Evolutionary conservation across 305 asterid species (phyloP).

Genomic region (Ajuga reptans): DNA sequence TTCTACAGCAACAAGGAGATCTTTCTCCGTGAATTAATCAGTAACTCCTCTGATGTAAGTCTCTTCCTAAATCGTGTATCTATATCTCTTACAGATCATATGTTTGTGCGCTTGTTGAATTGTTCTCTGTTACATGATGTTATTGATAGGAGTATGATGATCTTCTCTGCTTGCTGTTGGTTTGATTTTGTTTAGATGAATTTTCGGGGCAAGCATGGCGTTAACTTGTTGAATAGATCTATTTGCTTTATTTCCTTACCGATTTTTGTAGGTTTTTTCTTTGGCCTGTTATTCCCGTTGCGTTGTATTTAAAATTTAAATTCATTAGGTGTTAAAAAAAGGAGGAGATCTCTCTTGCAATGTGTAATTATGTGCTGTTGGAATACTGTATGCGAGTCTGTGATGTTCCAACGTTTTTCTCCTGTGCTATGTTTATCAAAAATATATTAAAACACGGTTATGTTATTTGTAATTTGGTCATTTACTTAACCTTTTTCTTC

Average conservation of each 20-base stretch:
- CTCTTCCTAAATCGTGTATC: background rate
- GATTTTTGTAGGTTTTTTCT: background rate
- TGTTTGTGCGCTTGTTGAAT: background rate
- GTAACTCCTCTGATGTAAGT: constrained; percentile 38
- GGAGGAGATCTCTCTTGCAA: background rate
- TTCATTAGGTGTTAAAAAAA: background rate
- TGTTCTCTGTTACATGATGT: background rate
- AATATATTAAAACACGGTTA: too few species aligned
- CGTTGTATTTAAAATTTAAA: background rate
- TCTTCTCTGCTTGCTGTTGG: background rate
- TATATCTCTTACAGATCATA: background rate
- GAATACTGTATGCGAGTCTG: background rate
- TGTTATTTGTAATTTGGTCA: too few species aligned
- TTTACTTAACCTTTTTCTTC: too few species aligned
- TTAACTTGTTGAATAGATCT: background rate
- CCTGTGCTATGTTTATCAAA: background rate
- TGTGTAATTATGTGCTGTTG: background rate
- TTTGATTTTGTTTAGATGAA: background rate
- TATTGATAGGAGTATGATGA: background rate
- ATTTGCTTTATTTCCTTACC: background rate
- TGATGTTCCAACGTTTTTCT: background rate
- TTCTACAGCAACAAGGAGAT: constrained; percentile 45
- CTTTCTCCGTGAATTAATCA: constrained; percentile 38
- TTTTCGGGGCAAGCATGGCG: background rate
- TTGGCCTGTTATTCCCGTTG: background rate